Conservation (phyloP, 1,139 yeast species). For the Blastobotrys raffinosifermentans region DNA sequence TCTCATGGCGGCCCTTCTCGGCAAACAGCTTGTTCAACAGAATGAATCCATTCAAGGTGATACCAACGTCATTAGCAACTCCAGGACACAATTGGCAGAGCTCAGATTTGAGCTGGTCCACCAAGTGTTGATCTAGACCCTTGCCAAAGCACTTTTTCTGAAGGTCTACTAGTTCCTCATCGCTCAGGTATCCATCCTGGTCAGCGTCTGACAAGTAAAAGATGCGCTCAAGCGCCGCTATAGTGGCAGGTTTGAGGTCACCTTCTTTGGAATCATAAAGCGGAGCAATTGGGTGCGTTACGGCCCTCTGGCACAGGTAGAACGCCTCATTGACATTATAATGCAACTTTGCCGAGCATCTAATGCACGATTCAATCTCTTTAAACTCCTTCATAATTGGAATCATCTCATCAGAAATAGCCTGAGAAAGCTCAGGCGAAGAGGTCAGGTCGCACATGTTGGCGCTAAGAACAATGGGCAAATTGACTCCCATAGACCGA, state of each 20-base stretch:
- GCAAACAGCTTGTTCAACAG: constrained; percentile 74
- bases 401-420: constrained; percentile 66
- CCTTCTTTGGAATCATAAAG: constrained; percentile 89
- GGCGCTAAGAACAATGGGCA: constrained; percentile 84
- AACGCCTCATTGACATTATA: constrained; percentile 83
- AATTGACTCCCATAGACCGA: constrained; percentile 83
- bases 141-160: constrained; percentile 74
- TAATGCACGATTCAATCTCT: constrained; percentile 85
- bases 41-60: constrained; percentile 71
- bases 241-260: constrained; percentile 67
- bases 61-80: constrained; percentile 40
- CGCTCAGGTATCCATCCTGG: constrained; percentile 77
- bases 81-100: constrained; percentile 15
- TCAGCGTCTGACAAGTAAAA: constrained; percentile 83
- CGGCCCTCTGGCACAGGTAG: constrained; percentile 86
- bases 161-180: constrained; percentile 58
- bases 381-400: constrained; percentile 86
- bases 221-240: constrained; percentile 68
- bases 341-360: constrained; percentile 77
- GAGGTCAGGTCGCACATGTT: constrained; percentile 59
- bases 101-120: constrained; percentile 44
- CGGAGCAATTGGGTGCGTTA: constrained; percentile 91
- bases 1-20: constrained; percentile 89
- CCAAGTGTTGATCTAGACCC: constrained; percentile 47
- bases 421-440: constrained; percentile 19